These are phyloP conservation scores for Hyparrhenia diplandra DNA, from an alignment of 176 grass and related monocot species.

Conservation along the genomic window DNA sequence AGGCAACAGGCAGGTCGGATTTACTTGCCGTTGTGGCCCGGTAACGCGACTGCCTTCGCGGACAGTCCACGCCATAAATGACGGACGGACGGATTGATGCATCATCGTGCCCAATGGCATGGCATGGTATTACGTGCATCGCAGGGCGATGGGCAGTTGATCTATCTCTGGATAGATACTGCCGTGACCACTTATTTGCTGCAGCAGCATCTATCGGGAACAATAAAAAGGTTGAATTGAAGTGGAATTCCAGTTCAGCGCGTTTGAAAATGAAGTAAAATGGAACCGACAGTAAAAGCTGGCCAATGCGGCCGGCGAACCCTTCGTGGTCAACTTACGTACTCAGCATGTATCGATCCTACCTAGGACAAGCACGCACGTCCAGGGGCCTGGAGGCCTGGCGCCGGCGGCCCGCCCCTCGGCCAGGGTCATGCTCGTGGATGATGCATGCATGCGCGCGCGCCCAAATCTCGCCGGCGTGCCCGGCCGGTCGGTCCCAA, in stretches of 20 bases:
- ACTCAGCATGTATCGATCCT: background rate
- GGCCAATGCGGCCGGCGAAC: background rate
- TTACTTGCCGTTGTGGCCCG: constrained; percentile 18
- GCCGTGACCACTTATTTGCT: background rate
- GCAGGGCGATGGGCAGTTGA: background rate
- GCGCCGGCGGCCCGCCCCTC: too few species aligned
- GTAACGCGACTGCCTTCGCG: background rate
- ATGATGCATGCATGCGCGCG: background rate
- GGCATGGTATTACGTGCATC: background rate
- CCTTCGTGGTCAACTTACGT: background rate
- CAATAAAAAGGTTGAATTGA: too few species aligned
- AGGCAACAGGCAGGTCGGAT: background rate
- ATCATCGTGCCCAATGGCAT: background rate
- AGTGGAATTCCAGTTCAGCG: background rate
- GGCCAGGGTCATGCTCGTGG: background rate
- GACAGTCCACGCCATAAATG: background rate
- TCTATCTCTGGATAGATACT: background rate
- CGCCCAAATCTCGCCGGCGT: background rate
- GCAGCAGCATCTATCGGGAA: background rate
- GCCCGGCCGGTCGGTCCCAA: background rate
- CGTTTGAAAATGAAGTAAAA: too few species aligned
- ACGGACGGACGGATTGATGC: background rate
- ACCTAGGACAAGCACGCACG: background rate
- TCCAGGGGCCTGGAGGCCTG: background rate
- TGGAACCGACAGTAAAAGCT: background rate